Base-by-base conservation (phyloP, 495 filamentous ascomycete species). In the Platismatia glauca region DNA sequence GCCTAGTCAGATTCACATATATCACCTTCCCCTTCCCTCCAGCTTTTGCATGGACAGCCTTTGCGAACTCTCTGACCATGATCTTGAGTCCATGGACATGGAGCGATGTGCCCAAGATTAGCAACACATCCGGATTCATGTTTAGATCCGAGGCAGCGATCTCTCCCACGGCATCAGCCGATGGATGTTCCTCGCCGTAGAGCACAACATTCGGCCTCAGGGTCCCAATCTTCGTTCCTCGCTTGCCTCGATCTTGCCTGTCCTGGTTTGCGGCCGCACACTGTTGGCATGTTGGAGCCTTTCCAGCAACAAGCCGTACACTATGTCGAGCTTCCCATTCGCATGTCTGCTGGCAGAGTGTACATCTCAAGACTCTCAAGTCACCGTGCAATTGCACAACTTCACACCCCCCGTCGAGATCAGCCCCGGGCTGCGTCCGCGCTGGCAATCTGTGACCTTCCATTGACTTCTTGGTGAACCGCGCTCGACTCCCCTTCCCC, bases 171-270 rank as follows among this genome's bases (percentile, higher is more conserved):
- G 82, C 72, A 67, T 87, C 81, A 0, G 82, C 82, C n/a, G 80
- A 75, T 0, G 86, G 86, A 61, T 88, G 85, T 44, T 87, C 86
- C 63, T 89, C 86, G 7, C 84, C 84, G 65, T 89, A 89, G 0
- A 89, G 71, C 0, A 88, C 86, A 58, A 89, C 84, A 64, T 88
- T 84, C 0, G 86, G 86, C n/a, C 86, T 73, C 7, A 83, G 72
- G 55, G 80, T 79, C 58, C 86, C 86, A 15, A 89, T 75, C 7
- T 81, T 81, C 3, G 85, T 77, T 0, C 81, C 82, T 20, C 86
- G 76, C 68, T 87, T 86, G 31, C 86, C 86, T 55, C 74, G 78
- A 62, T 83, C 81, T 58, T 80, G 76, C 0, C 86, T 77, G 20
- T 78, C 77, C 11, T 79, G 78, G 37, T 82, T 82, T 31, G 80